phyloP scores from a whole-genome alignment of 1,284 basidiomycete genomes.

The Pseudozyma hubeiensis region DNA sequence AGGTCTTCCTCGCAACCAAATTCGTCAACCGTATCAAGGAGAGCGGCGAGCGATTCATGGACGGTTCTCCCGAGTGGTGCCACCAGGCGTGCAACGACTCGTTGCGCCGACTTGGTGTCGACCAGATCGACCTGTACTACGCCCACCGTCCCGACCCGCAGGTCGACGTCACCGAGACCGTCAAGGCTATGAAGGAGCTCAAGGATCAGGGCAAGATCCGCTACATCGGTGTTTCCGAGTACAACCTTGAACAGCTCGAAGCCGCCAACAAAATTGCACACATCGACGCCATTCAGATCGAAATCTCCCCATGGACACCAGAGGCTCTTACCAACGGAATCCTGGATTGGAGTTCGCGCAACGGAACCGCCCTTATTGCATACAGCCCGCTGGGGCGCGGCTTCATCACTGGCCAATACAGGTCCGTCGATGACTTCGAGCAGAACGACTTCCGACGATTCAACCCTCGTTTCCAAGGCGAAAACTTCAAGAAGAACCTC shows the following conservation, averaged over 20 bases:
- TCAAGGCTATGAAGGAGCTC: conserved; percentile 79
- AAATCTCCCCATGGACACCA: conserved; percentile 71
- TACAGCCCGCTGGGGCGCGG: conserved; percentile 56
- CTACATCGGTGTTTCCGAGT: conserved; percentile 77
- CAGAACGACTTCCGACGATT: conserved; percentile 48
- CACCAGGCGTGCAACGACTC: conserved; percentile 66
- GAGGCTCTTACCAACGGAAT: conserved; percentile 57
- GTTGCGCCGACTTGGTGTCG: conserved; percentile 65
- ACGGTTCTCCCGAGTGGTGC: conserved; percentile 62
- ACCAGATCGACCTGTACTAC: conserved; percentile 70
- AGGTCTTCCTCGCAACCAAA: conserved; percentile 70
- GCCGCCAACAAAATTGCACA: conserved; percentile 63
- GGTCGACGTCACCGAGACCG: conserved; percentile 78
- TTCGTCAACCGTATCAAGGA: conserved; percentile 63
- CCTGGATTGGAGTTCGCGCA: conserved; percentile 50
- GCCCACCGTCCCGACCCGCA: conserved; percentile 70
- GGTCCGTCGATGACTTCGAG: conserved; percentile 36
- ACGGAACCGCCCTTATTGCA: conserved; percentile 44
- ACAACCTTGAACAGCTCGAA: conserved; percentile 55
- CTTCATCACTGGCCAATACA: conserved; percentile 53
- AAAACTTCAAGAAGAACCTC: conserved; percentile 55
- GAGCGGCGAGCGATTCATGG: conserved; percentile 28
- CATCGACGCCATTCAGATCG: conserved; percentile 70
- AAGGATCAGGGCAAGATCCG: conserved; percentile 77
- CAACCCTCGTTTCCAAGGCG: conserved; percentile 52